phyloP scores from a whole-genome alignment of 805 yeast species.

The Metschnikowia gelsemii region DNA sequence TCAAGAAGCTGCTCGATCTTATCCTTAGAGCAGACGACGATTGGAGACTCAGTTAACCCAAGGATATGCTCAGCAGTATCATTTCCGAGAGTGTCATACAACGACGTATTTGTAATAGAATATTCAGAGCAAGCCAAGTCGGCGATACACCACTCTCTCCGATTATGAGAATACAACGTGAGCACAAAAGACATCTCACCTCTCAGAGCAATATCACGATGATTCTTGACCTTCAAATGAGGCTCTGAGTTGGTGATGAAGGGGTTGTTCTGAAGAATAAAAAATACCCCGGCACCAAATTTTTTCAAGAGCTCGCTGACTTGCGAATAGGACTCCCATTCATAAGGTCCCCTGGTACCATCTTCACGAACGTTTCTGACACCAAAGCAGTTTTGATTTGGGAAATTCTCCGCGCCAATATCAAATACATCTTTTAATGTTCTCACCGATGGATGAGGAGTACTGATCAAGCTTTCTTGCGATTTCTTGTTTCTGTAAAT shows the following conservation, averaged over 20 bases:
- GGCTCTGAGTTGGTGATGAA: conserved; percentile 26
- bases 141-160: conserved; percentile 38
- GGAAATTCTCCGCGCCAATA: conserved; percentile 8
- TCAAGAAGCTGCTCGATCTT: conserved; percentile 50
- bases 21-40: conserved; percentile 42
- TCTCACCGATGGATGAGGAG: conserved; percentile 17
- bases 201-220: conserved; percentile 10
- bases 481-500: conserved; percentile 17
- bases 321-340: conserved; percentile 14
- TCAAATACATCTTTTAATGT: conserved; percentile 16
- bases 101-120: conserved; percentile 38
- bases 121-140: conserved; percentile 36
- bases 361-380: conserved; percentile 8
- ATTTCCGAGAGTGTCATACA: conserved; percentile 42
- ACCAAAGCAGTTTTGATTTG: conserved; percentile 14
- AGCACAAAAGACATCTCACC: conserved; percentile 33
- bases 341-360: conserved; percentile 15
- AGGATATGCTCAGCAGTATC: conserved; percentile 35
- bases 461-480: conserved; percentile 11
- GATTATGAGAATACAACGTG: conserved; percentile 34
- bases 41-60: conserved; percentile 27
- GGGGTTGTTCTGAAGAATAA: conserved; percentile 29
- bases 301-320: conserved; percentile 7
- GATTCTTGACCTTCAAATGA: conserved; percentile 27
- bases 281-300: conserved; percentile 21